Evolutionary conservation across 768 basidiomycete genomes (phyloP).

Genomic region (Gautieria morchelliformis): DNA sequence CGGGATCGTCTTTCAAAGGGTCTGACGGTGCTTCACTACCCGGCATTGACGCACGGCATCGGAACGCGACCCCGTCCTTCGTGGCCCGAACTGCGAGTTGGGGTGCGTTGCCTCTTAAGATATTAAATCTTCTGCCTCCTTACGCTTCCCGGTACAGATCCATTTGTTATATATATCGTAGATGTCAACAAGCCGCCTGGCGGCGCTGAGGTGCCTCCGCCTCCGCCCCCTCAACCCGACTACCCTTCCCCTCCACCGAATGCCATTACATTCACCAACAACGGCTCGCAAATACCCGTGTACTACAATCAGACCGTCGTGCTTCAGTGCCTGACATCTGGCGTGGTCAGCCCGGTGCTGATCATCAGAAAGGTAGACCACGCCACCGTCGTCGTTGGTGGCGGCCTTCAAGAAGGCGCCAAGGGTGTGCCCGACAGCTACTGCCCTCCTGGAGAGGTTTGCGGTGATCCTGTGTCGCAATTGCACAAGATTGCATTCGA

Average conservation of each 20-base stretch:
- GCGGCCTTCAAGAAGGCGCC: constrained; percentile 79
- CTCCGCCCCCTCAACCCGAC: constrained; percentile 76
- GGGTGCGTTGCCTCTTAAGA: constrained; percentile 41
- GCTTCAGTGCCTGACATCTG: constrained; percentile 87
- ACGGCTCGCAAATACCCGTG: constrained; percentile 78
- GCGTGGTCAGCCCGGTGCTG: constrained; percentile 85
- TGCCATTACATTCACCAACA: constrained; percentile 76
- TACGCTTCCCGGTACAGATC: constrained; percentile 37
- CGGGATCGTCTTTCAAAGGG: constrained; percentile 84
- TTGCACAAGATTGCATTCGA: constrained; percentile 94
- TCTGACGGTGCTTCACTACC: constrained; percentile 84
- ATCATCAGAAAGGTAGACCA: constrained; percentile 93
- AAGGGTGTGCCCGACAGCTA: constrained; percentile 79
- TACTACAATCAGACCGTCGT: constrained; percentile 97
- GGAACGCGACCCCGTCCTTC: constrained; percentile 73
- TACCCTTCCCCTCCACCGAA: constrained; percentile 91
- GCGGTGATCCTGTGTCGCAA: constrained; percentile 91
- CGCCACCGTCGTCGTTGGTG: constrained; percentile 82
- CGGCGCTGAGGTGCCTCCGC: constrained; percentile 66
- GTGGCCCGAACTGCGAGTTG: constrained; percentile 85
- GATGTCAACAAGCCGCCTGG: constrained; percentile 80
- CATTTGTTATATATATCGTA: constrained; percentile 96
- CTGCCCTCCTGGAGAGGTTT: constrained; percentile 76
- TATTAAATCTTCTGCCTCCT: not conserved
- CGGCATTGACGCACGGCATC: constrained; percentile 65